phyloP scores from a whole-genome alignment of 257 asterid species.

The Solanum pimpinellifolium region DNA sequence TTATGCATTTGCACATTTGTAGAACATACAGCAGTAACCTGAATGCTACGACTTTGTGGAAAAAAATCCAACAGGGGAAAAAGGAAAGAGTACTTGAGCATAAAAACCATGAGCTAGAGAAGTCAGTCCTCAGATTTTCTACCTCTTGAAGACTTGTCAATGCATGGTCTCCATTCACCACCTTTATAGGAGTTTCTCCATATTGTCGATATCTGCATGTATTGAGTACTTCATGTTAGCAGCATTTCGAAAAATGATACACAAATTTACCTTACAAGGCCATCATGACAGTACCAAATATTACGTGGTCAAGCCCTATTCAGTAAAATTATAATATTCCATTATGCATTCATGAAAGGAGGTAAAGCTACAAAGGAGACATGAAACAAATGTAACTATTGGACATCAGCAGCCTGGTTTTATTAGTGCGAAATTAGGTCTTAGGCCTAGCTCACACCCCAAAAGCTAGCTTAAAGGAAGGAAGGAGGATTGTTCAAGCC shows the following conservation, averaged over 20 bases:
- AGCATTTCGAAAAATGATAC: constrained; percentile 2
- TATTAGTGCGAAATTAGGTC: neutral
- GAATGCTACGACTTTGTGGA: neutral
- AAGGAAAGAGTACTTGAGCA: neutral
- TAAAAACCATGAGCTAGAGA: neutral
- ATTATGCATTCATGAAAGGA: neutral
- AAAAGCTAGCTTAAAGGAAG: too few species aligned
- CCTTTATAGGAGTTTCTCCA: constrained; percentile 87
- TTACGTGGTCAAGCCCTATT: neutral
- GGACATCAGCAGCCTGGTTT: neutral
- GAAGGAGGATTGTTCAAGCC: too few species aligned
- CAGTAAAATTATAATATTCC: neutral
- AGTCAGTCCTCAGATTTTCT: neutral
- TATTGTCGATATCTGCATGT: constrained; percentile 66
- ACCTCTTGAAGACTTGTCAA: constrained; percentile 66
- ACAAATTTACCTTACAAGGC: neutral
- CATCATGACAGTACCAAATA: neutral
- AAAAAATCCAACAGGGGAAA: neutral
- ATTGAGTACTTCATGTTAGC: neutral
- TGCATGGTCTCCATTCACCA: constrained; percentile 92
- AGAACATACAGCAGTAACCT: neutral
- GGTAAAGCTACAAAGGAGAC: neutral
- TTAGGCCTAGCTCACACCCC: too few species aligned
- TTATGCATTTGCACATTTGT: neutral
- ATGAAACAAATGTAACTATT: neutral